A percentile compares a stretch with the other conserved stretches of the same genome.
Conservation (phyloP, 208 protist species). For the Acanthamoeba triangularis region DNA sequence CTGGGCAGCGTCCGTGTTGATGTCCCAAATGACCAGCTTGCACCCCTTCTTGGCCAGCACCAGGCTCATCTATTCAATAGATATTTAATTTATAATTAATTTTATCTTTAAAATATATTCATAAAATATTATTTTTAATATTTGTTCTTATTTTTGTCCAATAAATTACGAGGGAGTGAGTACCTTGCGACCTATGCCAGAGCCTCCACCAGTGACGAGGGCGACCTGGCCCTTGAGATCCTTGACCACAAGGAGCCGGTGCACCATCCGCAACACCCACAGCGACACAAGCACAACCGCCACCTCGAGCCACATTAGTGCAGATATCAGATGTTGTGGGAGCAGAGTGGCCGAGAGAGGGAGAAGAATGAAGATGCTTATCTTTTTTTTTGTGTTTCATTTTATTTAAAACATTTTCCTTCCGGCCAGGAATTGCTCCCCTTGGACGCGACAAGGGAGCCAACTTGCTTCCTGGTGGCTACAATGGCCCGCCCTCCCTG, state of each 20-base stretch:
- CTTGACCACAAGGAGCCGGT: conserved; percentile 30
- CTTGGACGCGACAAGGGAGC: not conserved
- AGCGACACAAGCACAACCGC: not conserved
- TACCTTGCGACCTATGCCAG: conserved; percentile 43
- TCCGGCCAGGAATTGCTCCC: not conserved
- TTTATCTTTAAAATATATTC: not conserved
- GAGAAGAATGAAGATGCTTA: no score
- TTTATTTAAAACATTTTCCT: not conserved
- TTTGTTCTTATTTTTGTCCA: not conserved
- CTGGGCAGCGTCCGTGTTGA: conserved; percentile 50
- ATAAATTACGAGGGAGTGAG: not conserved
- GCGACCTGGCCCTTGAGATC: conserved; percentile 39
- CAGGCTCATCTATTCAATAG: not conserved
- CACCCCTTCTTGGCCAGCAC: conserved; percentile 56
- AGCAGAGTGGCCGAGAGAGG: no score
- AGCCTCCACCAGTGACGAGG: conserved; percentile 57
- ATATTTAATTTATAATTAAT: conserved; percentile 3
- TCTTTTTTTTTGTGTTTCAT: no score
- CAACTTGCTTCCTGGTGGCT: not conserved
- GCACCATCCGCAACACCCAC: not conserved
- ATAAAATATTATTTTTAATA: not conserved
- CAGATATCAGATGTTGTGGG: not conserved
- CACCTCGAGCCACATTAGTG: conserved; percentile 17
- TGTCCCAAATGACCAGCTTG: conserved; percentile 59
- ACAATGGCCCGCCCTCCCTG: not conserved